Evolutionary conservation across 768 basidiomycete species (phyloP), one percentile per base, ranked within the genome.

Genomic region (Pulveroboletus frians): DNA sequence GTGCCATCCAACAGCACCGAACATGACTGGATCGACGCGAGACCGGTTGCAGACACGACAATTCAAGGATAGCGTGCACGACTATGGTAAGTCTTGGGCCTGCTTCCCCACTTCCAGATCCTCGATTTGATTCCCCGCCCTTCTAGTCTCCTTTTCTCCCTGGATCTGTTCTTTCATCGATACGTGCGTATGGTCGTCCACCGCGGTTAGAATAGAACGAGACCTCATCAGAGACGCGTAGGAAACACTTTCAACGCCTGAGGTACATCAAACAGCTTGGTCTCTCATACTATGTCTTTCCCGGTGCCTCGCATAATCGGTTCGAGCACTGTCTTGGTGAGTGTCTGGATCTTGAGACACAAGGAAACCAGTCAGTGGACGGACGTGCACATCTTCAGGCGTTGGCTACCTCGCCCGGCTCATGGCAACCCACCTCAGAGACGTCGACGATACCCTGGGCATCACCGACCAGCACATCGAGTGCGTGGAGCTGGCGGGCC

Each of bases 301-400:
- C 84, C 0, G 78, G 85, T 2, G 90, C 85, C 0, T 77, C 84
- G 0, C 90, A 92, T 58, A 90, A 82, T 50, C 78, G 90, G 0
- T 91, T 92, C 55, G 89, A 92, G 56, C 89, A 92, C 60, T 84
- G 77, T 52, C 69, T 92, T n/a, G 89, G 89, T 85, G 43, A 20
- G 66, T 51, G 2, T 15, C 9, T 39, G 3, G 3, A 5, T 27
- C 8, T 3, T 4, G 2, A 18, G 11, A 4, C 6, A 8, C 6
- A 40, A 17, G 27, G 2, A 4, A 17, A 31, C 7, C 9, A 0
- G 2, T 43, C 27, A 30, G 17, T 13, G 8, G 9, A 32, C 31
- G 46, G 13, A 49, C 15, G 1, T 20, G 10, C 27, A 4, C 2
- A 5, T 26, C 6, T 9, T 31, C 51, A 92, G 89, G 89, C 23